Conservation (phyloP, 257 asterid species). For the Apocynum venetum region DNA sequence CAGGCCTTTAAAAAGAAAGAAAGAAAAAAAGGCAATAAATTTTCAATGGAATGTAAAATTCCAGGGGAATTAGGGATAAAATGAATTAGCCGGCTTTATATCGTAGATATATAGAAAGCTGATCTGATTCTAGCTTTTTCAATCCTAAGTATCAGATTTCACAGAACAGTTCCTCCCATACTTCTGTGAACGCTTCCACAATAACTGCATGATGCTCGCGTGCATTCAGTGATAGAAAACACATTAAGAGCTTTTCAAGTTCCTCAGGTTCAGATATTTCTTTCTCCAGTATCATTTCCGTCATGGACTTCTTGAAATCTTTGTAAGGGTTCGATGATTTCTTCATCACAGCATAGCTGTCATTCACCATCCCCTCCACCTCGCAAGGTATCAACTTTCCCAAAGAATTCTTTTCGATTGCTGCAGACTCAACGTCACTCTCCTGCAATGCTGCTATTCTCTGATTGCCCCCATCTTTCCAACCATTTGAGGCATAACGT, state of each 20-base stretch:
- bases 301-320: constrained; percentile 84
- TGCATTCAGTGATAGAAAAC: constrained; percentile 65
- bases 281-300: constrained; percentile 69
- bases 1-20: background rate
- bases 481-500: constrained; percentile 25
- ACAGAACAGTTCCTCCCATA: constrained; percentile 46
- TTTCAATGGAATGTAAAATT: background rate
- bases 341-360: constrained; percentile 65
- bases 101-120: background rate
- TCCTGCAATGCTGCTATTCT: constrained; percentile 1
- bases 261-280: constrained; percentile 55
- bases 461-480: constrained; percentile 23
- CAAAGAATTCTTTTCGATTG: constrained; percentile 12
- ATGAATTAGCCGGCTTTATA: too few species aligned
- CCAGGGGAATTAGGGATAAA: too few species aligned
- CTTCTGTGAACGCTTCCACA: constrained; percentile 57
- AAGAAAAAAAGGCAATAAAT: background rate
- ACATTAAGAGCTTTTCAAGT: constrained; percentile 61
- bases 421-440: constrained; percentile 7
- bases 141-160: background rate
- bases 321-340: constrained; percentile 58
- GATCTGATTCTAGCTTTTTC: background rate
- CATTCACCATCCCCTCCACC: constrained; percentile 33
- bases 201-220: constrained; percentile 56
- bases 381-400: constrained; percentile 24